Evolutionary conservation across 768 basidiomycete species (phyloP).

Genomic region (Nevesoporus exiguus): DNA sequence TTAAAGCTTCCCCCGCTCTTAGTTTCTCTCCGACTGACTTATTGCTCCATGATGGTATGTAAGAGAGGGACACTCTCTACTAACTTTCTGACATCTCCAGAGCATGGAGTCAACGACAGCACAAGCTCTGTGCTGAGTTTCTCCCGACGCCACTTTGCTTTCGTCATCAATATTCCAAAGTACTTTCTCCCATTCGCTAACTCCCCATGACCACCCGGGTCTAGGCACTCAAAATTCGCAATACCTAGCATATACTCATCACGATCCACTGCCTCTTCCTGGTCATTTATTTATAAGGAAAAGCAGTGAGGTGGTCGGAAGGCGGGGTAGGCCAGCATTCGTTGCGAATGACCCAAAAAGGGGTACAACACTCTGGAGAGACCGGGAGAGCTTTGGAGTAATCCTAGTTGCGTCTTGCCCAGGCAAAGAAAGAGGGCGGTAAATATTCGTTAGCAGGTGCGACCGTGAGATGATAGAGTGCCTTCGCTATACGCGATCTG

Average conservation of each 20-base stretch:
- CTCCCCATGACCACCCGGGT: background rate
- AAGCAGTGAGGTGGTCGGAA: too few species aligned
- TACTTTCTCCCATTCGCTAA: background rate
- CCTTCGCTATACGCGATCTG: slow-evolving; percentile 11
- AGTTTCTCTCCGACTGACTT: too few species aligned
- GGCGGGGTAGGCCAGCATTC: slow-evolving; percentile 4
- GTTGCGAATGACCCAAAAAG: slow-evolving; percentile 4
- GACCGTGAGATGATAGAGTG: slow-evolving; percentile 11
- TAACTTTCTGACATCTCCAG: background rate
- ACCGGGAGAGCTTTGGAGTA: slow-evolving; percentile 9
- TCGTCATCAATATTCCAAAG: slow-evolving; percentile 7
- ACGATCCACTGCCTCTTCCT: slow-evolving; percentile 1
- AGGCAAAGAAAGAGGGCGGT: slow-evolving; percentile 9
- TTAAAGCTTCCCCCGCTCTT: too few species aligned
- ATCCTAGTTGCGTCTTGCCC: slow-evolving; percentile 9
- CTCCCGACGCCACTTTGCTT: slow-evolving; percentile 6
- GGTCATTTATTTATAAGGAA: too few species aligned
- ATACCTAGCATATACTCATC: slow-evolving; percentile 4
- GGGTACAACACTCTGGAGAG: slow-evolving; percentile 6
- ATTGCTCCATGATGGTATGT: background rate
- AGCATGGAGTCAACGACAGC: slow-evolving; percentile 3
- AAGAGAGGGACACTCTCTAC: background rate
- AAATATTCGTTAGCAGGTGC: slow-evolving; percentile 8
- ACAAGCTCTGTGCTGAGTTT: slow-evolving; percentile 9
- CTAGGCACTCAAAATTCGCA: slow-evolving; percentile 1